These are phyloP conservation scores for Discostella pseudostelligera DNA, from an alignment of 108 stramenopile species.

Conservation along the genomic window DNA sequence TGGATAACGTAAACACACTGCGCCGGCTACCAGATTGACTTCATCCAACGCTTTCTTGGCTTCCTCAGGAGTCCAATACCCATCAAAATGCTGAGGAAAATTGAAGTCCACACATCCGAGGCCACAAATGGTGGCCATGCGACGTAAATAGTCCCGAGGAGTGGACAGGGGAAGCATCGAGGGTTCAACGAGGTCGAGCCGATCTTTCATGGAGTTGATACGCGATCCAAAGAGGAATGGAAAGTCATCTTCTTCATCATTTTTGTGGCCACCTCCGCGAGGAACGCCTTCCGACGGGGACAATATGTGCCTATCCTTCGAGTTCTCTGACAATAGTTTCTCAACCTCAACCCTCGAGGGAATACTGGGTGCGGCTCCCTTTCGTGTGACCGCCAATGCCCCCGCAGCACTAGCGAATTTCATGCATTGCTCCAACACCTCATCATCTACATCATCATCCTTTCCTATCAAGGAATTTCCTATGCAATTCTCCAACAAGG, in stretches of 20 bases:
- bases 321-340: conserved; percentile 10
- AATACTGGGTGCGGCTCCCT: conserved; percentile 59
- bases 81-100: conserved; percentile 82
- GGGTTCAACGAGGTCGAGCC: conserved; percentile 52
- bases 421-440: conserved; percentile 47
- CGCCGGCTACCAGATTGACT: conserved; percentile 67
- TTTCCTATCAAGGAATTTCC: not conserved
- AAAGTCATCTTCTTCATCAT: conserved; percentile 44
- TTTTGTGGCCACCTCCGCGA: conserved; percentile 20
- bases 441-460: conserved; percentile 9
- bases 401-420: conserved; percentile 73
- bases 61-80: conserved; percentile 47
- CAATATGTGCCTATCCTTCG: not conserved
- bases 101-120: conserved; percentile 86
- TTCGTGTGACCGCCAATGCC: conserved; percentile 60
- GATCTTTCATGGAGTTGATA: conserved; percentile 87
- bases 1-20: conserved; percentile 86
- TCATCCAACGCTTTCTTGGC: conserved; percentile 60
- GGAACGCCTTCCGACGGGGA: conserved; percentile 17
- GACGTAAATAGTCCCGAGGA: conserved; percentile 59
- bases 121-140: conserved; percentile 68
- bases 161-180: conserved; percentile 21
- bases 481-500: conserved; percentile 48
- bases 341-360: conserved; percentile 58
- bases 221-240: conserved; percentile 79